phyloP scores from a whole-genome alignment of 2,329 filamentous ascomycete species.

The Diaporthe caulivora region DNA sequence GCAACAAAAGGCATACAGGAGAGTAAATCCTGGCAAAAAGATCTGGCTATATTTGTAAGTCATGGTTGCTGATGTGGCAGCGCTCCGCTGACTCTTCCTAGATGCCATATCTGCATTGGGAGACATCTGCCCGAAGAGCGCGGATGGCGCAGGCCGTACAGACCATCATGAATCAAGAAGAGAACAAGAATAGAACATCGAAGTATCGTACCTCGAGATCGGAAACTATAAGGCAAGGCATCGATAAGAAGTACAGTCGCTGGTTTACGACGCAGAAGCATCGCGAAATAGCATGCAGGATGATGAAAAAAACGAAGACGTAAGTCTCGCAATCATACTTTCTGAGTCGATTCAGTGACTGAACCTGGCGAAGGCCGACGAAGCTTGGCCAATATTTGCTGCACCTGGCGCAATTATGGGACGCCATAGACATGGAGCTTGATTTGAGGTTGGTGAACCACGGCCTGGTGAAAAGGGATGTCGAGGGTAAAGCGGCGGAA shows the following conservation, averaged over 20 bases:
- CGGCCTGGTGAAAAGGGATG: neutral
- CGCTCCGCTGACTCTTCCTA: neutral
- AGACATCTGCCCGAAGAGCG: neutral
- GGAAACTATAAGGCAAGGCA: neutral
- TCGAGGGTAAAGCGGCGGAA: neutral
- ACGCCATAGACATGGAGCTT: constrained; percentile 28
- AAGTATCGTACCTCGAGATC: neutral
- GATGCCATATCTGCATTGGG: constrained; percentile 37
- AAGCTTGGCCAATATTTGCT: constrained; percentile 15
- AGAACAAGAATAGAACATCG: neutral
- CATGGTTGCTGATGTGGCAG: neutral
- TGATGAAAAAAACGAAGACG: neutral
- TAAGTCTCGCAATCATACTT: neutral
- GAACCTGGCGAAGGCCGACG: neutral
- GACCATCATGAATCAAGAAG: neutral
- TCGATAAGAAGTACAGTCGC: neutral
- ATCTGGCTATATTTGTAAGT: constrained; percentile 22
- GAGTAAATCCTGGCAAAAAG: neutral
- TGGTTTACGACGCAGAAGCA: neutral
- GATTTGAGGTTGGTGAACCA: constrained; percentile 9
- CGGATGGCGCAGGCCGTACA: neutral
- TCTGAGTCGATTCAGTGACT: neutral
- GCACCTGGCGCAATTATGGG: constrained; percentile 14
- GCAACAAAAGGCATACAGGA: neutral
- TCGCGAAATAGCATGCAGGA: neutral